Percentiles rank a stretch among this genome's conserved stretches.
phyloP scores from a whole-genome alignment of 441 rosid genomes.

The Manihot esculenta region DNA sequence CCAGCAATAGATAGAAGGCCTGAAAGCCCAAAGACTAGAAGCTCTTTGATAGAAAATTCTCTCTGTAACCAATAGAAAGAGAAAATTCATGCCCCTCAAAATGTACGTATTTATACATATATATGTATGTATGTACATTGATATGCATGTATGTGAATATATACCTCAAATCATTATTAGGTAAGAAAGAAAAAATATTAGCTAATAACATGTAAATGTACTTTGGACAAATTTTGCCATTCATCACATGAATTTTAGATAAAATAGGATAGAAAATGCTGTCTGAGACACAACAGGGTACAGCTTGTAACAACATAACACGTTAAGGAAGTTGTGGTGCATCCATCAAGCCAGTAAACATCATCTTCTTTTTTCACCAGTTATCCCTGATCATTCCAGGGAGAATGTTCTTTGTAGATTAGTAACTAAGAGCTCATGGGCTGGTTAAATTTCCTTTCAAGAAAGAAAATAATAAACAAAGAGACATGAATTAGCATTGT shows the following conservation, averaged over 20 bases:
- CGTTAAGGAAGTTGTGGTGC: background rate
- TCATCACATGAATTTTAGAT: background rate
- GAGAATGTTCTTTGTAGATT: conserved; percentile 25
- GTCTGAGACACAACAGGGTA: background rate
- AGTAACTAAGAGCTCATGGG: background rate
- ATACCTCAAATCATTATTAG: too few relatives aligned
- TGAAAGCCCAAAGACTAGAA: too few relatives aligned
- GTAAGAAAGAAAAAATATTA: too few relatives aligned
- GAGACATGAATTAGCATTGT: background rate
- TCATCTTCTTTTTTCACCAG: background rate
- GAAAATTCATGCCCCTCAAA: too few relatives aligned
- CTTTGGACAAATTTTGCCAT: too few relatives aligned
- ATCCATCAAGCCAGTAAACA: background rate
- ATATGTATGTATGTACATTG: too few relatives aligned
- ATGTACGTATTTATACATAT: too few relatives aligned
- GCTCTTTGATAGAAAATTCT: too few relatives aligned
- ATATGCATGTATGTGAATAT: too few relatives aligned
- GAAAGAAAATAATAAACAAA: background rate
- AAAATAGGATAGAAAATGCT: conserved; percentile 18
- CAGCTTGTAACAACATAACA: conserved; percentile 11
- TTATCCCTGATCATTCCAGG: conserved; percentile 9
- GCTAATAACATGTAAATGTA: too few relatives aligned
- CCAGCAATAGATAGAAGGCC: too few relatives aligned
- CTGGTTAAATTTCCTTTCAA: background rate
- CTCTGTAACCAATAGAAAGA: too few relatives aligned